phyloP scores from a whole-genome alignment of 2,329 filamentous ascomycete genomes.

The Trichoderma semiorbis region DNA sequence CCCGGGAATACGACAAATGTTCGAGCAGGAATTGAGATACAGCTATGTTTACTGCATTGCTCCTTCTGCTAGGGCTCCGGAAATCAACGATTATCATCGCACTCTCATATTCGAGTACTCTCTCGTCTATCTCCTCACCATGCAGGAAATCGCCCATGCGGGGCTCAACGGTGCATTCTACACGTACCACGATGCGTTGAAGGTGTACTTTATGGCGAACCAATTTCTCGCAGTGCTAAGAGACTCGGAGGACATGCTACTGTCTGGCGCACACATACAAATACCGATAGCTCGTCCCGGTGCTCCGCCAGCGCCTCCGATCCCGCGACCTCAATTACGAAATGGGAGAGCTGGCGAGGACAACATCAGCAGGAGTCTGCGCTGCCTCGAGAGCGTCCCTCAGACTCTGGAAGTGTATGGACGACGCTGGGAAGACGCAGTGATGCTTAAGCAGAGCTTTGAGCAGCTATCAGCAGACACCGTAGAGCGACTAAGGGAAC shows the following conservation, averaged over 20 bases:
- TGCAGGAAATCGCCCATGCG: constrained; percentile 64
- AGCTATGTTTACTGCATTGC: constrained; percentile 88
- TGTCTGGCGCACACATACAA: constrained; percentile 47
- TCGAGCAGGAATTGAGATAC: constrained; percentile 85
- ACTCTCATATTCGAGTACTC: constrained; percentile 82
- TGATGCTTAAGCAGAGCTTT: constrained; percentile 52
- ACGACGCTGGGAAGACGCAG: constrained; percentile 56
- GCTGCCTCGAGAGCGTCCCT: constrained; percentile 52
- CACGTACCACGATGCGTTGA: constrained; percentile 83
- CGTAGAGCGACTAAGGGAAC: constrained; percentile 41
- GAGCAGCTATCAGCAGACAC: constrained; percentile 47
- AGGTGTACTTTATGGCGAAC: constrained; percentile 71
- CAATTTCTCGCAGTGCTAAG: constrained; percentile 61
- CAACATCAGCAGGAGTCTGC: constrained; percentile 54
- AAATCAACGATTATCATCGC: constrained; percentile 72
- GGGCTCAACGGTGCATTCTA: constrained; percentile 63
- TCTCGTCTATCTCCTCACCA: constrained; percentile 73
- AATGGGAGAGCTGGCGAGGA: constrained; percentile 40
- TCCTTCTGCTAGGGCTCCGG: constrained; percentile 69
- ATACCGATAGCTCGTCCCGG: constrained; percentile 45
- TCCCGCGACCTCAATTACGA: constrained; percentile 43
- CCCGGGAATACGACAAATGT: constrained; percentile 66
- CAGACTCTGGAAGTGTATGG: constrained; percentile 56
- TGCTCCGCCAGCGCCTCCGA: constrained; percentile 49
- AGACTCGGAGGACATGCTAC: constrained; percentile 54